A percentile compares a stretch with the other conserved stretches of the same genome.
These are phyloP conservation scores for Neurospora sp. DNA, from an alignment of 495 filamentous ascomycete species.

Conservation along the genomic window DNA sequence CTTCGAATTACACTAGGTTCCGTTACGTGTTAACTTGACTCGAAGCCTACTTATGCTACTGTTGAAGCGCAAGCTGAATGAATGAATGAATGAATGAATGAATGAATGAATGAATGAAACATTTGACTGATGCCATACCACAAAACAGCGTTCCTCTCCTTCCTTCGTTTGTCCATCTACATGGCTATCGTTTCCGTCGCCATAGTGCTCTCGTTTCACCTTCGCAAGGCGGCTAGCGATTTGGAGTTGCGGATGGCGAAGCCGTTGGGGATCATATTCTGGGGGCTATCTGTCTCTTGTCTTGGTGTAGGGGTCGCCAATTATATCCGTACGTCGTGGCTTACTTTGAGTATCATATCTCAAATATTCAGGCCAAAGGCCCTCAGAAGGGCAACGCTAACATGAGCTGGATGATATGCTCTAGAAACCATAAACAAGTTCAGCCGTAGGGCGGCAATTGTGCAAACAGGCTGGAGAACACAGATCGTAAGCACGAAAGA, in stretches of 20 bases:
- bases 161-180: conserved; percentile 84
- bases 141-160: conserved; percentile 68
- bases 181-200: conserved; percentile 82
- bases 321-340: conserved; percentile 50
- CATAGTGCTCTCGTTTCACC: conserved; percentile 87
- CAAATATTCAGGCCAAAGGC: not conserved
- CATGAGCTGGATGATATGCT: not conserved
- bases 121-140: not conserved
- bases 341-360: not conserved
- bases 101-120: too few species aligned
- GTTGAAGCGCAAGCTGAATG: too few species aligned
- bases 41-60: too few species aligned
- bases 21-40: too few species aligned
- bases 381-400: not conserved
- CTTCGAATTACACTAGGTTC: too few species aligned
- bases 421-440: conserved; percentile 73
- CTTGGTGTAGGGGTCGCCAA: conserved; percentile 70
- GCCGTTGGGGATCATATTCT: conserved; percentile 83
- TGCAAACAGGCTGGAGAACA: conserved; percentile 91
- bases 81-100: too few species aligned
- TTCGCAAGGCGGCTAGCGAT: conserved; percentile 57
- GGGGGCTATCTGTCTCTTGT: conserved; percentile 67
- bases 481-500: conserved; percentile 49
- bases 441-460: conserved; percentile 63
- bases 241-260: conserved; percentile 67